phyloP scores from a whole-genome alignment of 768 basidiomycete species.

The Suillus spraguei region DNA sequence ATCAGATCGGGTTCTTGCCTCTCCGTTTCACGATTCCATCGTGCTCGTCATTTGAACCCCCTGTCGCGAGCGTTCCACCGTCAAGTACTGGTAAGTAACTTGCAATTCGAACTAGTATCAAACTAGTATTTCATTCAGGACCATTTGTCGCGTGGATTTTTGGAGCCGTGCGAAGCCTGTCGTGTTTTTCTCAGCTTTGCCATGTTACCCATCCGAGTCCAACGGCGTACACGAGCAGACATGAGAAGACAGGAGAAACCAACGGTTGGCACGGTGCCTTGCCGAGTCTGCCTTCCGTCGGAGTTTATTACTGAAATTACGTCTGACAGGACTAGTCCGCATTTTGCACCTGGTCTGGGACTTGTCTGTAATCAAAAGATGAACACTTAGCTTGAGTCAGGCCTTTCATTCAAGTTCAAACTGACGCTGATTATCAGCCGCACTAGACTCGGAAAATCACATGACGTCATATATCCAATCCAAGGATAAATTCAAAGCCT shows the following conservation, averaged over 20 bases:
- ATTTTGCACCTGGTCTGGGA: no score
- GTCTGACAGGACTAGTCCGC: no score
- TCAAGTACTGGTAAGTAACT: not conserved
- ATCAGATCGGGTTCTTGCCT: not conserved
- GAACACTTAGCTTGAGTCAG: no score
- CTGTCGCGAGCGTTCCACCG: not conserved
- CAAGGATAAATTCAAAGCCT: no score
- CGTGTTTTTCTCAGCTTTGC: not conserved
- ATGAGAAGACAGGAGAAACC: slow-evolving; percentile 4
- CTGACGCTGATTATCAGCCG: no score
- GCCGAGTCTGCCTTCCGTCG: not conserved
- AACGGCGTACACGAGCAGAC: not conserved
- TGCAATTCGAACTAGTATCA: not conserved
- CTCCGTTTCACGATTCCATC: not conserved
- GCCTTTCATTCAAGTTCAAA: no score
- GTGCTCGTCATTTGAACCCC: not conserved
- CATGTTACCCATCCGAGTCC: not conserved
- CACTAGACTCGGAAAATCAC: no score
- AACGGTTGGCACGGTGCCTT: not conserved
- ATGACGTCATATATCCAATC: no score
- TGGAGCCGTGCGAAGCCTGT: not conserved
- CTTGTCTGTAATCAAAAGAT: no score
- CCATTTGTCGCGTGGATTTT: not conserved
- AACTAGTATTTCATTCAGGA: not conserved
- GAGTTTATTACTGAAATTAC: no score